Evolutionary conservation across 1,139 yeast species (phyloP), one percentile per base, ranked within the genome.

Genomic region (Saccharomycopsis phalli): DNA sequence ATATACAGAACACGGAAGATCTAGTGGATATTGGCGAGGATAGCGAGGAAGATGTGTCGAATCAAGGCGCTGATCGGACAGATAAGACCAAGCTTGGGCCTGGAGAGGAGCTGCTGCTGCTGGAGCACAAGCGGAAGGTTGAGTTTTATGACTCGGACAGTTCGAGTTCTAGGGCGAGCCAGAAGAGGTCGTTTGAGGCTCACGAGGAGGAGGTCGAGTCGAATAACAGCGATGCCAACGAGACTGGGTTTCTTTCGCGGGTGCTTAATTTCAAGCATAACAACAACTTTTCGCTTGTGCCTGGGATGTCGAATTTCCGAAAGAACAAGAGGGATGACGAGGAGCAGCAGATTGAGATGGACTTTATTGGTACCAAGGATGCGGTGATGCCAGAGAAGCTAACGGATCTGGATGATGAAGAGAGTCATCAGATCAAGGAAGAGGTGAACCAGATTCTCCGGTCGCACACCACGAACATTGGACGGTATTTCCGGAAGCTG

Each of bases 391-490:
- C 16, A 7, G 7, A 11, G 6, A 13, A 13, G n/a, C 18, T 28
- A 17, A 28, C 16, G 6, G 31, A 28, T 7, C 11, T 5, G 4
- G 33, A 30, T 13, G 38, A 34, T 7, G 44, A 36, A 22, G 32
- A 41, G 3, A 18, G 20, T 10, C 33, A 36, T 17, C 32, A 34
- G n/a, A 31, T 34, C 25, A 30, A 33, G 8, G 25, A 30, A 18
- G 39, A 38, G 25, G 41, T 38, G 10, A 16, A 29, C 8, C 28
- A 29, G 13, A 36, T 18, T 14, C 30, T 35, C 28, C 11, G 22
- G 4, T 25, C 44, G 8, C 38, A 35, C 30, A 31, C 23, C 51
- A 36, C 55, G 54, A 27, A 48, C 48, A 28, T 52, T 50, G 38
- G 50, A 51, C 16, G 23, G 11, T 34, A 16, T 14, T 34, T 34